phyloP scores from a whole-genome alignment of 495 filamentous ascomycete genomes.

The Lophiotrema nucula region DNA sequence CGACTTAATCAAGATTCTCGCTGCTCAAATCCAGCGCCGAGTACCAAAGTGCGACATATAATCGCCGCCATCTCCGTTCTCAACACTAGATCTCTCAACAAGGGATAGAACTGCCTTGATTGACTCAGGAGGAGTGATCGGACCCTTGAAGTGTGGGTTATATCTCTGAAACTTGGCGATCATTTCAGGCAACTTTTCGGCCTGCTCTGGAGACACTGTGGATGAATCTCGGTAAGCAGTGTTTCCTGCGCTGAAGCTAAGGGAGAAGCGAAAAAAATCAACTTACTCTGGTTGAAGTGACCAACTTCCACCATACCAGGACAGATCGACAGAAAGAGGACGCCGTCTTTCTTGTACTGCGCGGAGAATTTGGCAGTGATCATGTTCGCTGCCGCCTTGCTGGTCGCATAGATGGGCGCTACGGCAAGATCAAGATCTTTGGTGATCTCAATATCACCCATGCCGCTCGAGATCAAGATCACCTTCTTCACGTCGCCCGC shows the following conservation, averaged over 20 bases:
- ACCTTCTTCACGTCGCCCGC: slow-evolving; percentile 56
- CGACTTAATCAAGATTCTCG: no score
- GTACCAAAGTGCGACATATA: slow-evolving; percentile 58
- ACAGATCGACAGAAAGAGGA: slow-evolving; percentile 51
- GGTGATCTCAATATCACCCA: slow-evolving; percentile 49
- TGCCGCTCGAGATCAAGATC: slow-evolving; percentile 52
- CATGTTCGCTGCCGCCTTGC: slow-evolving; percentile 50
- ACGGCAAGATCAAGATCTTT: slow-evolving; percentile 37
- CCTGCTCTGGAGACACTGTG: slow-evolving; percentile 45
- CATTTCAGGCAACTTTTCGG: slow-evolving; percentile 28
- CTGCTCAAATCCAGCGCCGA: slow-evolving; percentile 49
- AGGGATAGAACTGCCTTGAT: slow-evolving; percentile 43
- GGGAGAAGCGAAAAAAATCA: no score
- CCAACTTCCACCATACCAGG: slow-evolving; percentile 51
- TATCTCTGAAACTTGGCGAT: slow-evolving; percentile 44
- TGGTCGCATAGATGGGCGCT: slow-evolving; percentile 39
- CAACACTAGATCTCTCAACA: slow-evolving; percentile 48
- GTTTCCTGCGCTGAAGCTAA: not conserved
- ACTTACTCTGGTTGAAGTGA: slow-evolving; percentile 35
- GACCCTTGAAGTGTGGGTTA: slow-evolving; percentile 53
- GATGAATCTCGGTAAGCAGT: slow-evolving; percentile 5
- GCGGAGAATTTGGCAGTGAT: slow-evolving; percentile 50
- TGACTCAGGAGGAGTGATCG: slow-evolving; percentile 45
- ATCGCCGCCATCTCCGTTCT: slow-evolving; percentile 50
- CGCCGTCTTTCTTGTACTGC: slow-evolving; percentile 50